Base-by-base conservation (phyloP, 345 rosid species). In the Arabidopsis suecica region DNA sequence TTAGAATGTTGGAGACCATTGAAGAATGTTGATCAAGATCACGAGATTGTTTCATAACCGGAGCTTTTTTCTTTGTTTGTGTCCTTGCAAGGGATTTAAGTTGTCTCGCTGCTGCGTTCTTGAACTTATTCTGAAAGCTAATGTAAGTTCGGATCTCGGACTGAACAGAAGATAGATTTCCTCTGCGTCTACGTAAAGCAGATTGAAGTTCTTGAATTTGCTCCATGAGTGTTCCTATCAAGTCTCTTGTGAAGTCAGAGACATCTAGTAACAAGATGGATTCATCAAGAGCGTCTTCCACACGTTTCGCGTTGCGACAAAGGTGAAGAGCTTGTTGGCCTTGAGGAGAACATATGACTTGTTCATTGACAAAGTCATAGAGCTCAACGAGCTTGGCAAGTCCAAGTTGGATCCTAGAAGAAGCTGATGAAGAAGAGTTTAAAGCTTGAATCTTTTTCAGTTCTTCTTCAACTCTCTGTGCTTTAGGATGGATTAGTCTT, bases 131-230 rank as follows among this genome's bases (percentile, higher is more conserved):
- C 89, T 82, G 79, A 80, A 88, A 71, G 23, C 1, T 65, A 41
- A 49, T 49, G 73, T 14, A 78, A 71, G 73, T 30, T 61, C 36
- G 49, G 44, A 84, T 71, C 65, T 87, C 89, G 20, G 84, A 74
- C 48, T 69, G 80, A 40, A 86, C 42, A 14, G 68, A 73, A 0
- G 74, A 78, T 57, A 76, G 38, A 54, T 66, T 65, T 32, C 85
- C 76, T 8, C 82, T 76, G 10, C 81, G 81, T 71, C 92, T 76
- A n/a, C 92, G 84, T 0, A 88, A 44, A 78, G 83, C 68, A 14
- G 92, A 88, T 61, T 86, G 88, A 76, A 88, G 84, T 10, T 57
- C 42, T 58, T 73, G 83, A 33, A 84, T 71, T 58, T 74, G 68
- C 64, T 82, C 81, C 50, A 79, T 75, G 83, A 81, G 81, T 54